phyloP scores from a whole-genome alignment of 768 basidiomycete genomes.

The Pulveroboletus sp. region DNA sequence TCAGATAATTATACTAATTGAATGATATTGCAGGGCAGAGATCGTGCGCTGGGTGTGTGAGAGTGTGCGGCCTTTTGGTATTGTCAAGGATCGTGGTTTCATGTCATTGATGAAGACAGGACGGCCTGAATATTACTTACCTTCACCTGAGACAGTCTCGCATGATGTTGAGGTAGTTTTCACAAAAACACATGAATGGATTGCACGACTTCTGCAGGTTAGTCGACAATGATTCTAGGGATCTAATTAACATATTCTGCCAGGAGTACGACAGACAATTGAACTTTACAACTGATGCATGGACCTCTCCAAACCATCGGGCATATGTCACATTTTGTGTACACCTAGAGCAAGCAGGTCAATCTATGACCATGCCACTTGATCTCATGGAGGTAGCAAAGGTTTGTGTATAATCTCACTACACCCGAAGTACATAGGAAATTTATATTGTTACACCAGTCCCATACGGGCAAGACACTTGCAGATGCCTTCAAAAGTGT shows the following conservation, averaged over 20 bases:
- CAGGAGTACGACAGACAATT: conserved; percentile 10
- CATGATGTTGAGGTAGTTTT: conserved; percentile 32
- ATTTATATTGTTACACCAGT: no score
- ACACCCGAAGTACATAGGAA: no score
- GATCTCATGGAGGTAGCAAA: neutral
- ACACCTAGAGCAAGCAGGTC: neutral
- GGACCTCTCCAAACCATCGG: neutral
- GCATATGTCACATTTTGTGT: neutral
- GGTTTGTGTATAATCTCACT: no score
- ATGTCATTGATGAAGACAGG: no score
- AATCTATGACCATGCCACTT: neutral
- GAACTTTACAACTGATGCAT: neutral
- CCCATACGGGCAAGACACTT: no score
- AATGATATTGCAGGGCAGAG: no score
- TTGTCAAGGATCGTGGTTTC: neutral
- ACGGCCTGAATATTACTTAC: neutral
- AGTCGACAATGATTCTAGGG: no score
- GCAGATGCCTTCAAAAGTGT: neutral
- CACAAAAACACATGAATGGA: conserved; percentile 3
- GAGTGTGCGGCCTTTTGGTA: neutral
- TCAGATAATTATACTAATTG: no score
- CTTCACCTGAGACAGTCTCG: conserved; percentile 25
- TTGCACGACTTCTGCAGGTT: no score
- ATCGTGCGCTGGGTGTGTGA: neutral
- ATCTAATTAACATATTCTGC: no score